Evolutionary conservation across 768 basidiomycete genomes (phyloP).

Genomic region (Amanita pallidorosea): DNA sequence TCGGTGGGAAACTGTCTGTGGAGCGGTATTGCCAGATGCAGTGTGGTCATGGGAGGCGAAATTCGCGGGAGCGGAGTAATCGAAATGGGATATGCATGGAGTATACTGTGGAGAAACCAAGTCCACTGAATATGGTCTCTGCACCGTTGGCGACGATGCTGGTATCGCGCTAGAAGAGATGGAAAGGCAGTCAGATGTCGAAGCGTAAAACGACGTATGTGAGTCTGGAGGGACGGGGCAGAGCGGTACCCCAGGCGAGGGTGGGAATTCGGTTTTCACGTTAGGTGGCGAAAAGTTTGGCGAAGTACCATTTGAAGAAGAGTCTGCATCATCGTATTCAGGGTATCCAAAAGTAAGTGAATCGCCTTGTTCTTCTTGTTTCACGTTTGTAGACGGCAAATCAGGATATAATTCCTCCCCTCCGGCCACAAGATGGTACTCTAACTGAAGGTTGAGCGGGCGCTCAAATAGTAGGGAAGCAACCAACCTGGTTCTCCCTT

Average conservation of each 20-base stretch:
- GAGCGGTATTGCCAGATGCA: neutral
- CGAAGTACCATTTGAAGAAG: slow-evolving; percentile 26
- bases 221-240: slow-evolving; percentile 19
- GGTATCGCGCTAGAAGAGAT: neutral
- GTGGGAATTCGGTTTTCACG: slow-evolving; percentile 32
- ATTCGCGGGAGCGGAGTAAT: neutral
- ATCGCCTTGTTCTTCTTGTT: slow-evolving; percentile 45
- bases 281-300: slow-evolving; percentile 37
- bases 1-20: neutral
- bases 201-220: neutral
- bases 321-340: slow-evolving; percentile 33
- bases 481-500: slow-evolving; percentile 63
- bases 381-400: slow-evolving; percentile 30
- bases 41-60: neutral
- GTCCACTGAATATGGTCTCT: neutral
- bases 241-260: slow-evolving; percentile 30
- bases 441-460: slow-evolving; percentile 21
- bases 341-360: slow-evolving; percentile 29
- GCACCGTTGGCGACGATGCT: neutral
- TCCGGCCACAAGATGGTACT: slow-evolving; percentile 71
- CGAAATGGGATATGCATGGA: neutral
- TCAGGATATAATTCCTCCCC: slow-evolving; percentile 62
- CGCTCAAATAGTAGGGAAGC: neutral
- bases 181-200: neutral
- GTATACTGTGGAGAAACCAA: neutral